Evolutionary conservation across 2,329 filamentous ascomycete genomes (phyloP), one percentile per base, ranked within the genome.

Genomic region (Alternaria sp.): DNA sequence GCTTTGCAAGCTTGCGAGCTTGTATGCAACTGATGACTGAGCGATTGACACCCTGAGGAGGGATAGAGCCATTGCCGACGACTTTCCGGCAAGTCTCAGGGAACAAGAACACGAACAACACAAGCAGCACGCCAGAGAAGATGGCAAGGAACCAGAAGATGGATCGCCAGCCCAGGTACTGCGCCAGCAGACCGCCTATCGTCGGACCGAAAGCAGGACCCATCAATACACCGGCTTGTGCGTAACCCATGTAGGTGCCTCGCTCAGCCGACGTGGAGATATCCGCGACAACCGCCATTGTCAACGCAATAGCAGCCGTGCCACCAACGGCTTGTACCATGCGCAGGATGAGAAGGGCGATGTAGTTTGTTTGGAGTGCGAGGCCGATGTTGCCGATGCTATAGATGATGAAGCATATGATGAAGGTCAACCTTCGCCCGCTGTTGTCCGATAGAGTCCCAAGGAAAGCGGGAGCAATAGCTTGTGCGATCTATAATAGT

Each of bases 281-380:
- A 70, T 96, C 92, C 0, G 90, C 89, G 9, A 94, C 87, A 3
- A 94, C 88, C 2, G 89, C 92, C 67, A 87, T 90, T 0, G 87
- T 87, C 1, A 96, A 82, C 0, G 92, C 68, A 26, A 83, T 82
- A 3, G 79, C 79, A 10, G 80, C 79, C 26, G 79, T 80, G 33
- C 78, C 78, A 0, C 82, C 82, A 55, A 76, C 67, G 61, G 80
- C 78, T 64, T 84, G 79, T 5, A 81, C 50, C 61, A 76, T 74
- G 7, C 79, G 74, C 8, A 81, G 64, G 9, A 81, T 61, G 7
- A 81, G 69, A 3, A 81, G 67, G 6, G 78, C 78, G 6, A 71
- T 64, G 50, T 78, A 81, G 55, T 75, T 77, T 25, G 76, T 76
- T 56, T 80, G 78, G 4, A 80, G 64, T 14, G 78, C 78, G 5